phyloP scores from a whole-genome alignment of 257 asterid genomes.

The Penstemon newberryi region DNA sequence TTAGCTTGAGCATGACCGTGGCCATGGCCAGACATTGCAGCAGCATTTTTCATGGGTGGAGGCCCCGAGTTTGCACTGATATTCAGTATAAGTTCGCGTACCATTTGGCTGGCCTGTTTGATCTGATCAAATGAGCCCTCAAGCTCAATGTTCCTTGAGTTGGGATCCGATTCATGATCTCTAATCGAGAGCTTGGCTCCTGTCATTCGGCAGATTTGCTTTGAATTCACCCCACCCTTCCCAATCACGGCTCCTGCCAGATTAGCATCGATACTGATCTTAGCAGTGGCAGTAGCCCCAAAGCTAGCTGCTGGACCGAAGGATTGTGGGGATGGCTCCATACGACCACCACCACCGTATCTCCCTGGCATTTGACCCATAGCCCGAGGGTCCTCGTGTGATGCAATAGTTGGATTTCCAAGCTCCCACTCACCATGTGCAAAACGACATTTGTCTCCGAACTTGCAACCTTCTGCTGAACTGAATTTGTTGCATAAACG shows the following conservation, averaged over 20 bases:
- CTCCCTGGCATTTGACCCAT: constrained; percentile 45
- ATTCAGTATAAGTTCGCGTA: constrained; percentile 60
- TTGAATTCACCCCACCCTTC: constrained; percentile 71
- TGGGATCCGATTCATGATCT: constrained; percentile 68
- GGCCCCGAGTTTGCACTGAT: constrained; percentile 44
- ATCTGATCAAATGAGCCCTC: constrained; percentile 83
- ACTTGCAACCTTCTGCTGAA: constrained; percentile 78
- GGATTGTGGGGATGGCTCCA: constrained; percentile 45
- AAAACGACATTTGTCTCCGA: constrained; percentile 71
- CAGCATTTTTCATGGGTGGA: constrained; percentile 37
- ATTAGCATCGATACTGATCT: constrained; percentile 76
- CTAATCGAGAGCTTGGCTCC: constrained; percentile 71
- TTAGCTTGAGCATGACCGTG: constrained; percentile 33
- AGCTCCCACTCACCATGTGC: constrained; percentile 86
- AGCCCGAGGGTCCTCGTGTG: constrained; percentile 56
- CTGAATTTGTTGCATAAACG: constrained; percentile 66
- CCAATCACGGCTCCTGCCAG: constrained; percentile 79
- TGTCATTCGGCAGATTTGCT: constrained; percentile 67
- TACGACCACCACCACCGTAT: constrained; percentile 43
- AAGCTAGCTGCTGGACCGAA: constrained; percentile 49
- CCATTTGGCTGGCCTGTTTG: constrained; percentile 82
- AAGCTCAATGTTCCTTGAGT: constrained; percentile 65
- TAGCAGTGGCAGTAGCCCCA: constrained; percentile 77
- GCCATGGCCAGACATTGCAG: constrained; percentile 31
- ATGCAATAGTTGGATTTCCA: constrained; percentile 48